These are phyloP conservation scores for Penicillium sclerotiorum DNA, from an alignment of 2,329 filamentous ascomycete genomes.

Conservation along the genomic window DNA sequence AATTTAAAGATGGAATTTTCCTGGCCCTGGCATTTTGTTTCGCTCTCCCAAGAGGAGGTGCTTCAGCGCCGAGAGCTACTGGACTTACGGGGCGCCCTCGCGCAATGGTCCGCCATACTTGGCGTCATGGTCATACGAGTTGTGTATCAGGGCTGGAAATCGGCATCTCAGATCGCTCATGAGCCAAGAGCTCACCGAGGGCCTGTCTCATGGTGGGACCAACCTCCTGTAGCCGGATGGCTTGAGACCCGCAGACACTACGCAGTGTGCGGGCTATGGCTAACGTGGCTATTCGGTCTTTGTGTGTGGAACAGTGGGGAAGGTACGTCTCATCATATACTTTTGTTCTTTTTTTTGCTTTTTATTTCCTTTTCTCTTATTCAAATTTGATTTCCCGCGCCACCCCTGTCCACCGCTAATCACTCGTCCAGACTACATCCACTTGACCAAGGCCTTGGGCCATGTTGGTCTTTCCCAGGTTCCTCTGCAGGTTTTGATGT, in stretches of 20 bases:
- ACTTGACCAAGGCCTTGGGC: conserved; percentile 64
- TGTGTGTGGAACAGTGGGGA: conserved; percentile 55
- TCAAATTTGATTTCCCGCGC: neutral
- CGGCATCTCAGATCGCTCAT: conserved; percentile 6
- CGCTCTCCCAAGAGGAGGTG: conserved; percentile 53
- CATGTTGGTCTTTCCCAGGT: conserved; percentile 62
- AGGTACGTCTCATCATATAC: conserved; percentile 47
- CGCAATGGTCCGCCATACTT: conserved; percentile 57
- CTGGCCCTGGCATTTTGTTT: conserved; percentile 57
- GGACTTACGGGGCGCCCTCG: conserved; percentile 58
- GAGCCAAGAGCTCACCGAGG: conserved; percentile 8
- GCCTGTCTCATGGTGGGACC: conserved; percentile 47
- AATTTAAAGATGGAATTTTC: conserved; percentile 20
- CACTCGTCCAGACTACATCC: conserved; percentile 59
- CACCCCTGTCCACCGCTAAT: neutral
- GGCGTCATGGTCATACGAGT: conserved; percentile 45
- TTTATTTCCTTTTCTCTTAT: neutral
- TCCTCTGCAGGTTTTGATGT: conserved; percentile 62
- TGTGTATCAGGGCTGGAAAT: conserved; percentile 26
- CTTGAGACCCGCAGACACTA: conserved; percentile 56
- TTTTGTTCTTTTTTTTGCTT: neutral
- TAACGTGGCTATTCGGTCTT: conserved; percentile 55
- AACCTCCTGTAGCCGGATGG: conserved; percentile 46
- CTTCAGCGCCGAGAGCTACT: conserved; percentile 55
- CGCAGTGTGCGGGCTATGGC: conserved; percentile 52